Evolutionary conservation across 176 grass and related monocot genomes (phyloP), one percentile per base, ranked within the genome.

Genomic region (Lolium multiflorum): DNA sequence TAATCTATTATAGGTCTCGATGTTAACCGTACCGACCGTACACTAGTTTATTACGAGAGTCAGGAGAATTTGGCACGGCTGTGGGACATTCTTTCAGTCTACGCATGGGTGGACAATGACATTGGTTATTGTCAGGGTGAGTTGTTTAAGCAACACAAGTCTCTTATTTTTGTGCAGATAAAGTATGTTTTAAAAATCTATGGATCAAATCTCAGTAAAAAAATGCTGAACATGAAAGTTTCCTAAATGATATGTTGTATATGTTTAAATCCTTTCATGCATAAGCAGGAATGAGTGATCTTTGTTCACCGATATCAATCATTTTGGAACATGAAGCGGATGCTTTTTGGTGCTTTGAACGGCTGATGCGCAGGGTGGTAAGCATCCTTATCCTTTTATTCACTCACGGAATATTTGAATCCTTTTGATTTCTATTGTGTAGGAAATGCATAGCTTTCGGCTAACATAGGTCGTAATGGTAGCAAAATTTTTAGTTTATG

Each of bases 271-370:
- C 21, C 43, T 76, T 21, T 78, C 37, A 61, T 91, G 62, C 87
- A 26, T 88, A 64, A 85, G 41, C 87, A 98, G 96, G 96, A 87
- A 98, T 98, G 96, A 96, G 93, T 81, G 96, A 98, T 91, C 90
- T 98, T 89, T 96, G 93, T 88, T 98, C 96, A 79, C 96, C 93
- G 76, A 96, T 98, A 86, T 89, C 94, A 44, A 88, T 98, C 52
- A 72, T 98, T 83, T 21, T 98, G 79, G 96, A 98, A 87, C 93
- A 98, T 81, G 96, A 98, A 91, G 96, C 96, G 41, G 92, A 98
- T 88, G 96, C 93, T 49, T 98, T 98, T 92, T 98, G 96, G 96
- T 98, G 96, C 88, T 98, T 98, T 88, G 93, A 98, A 84, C 93
- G 86, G 72, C 92, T 98, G 37, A 98, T 96, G 96, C 96, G 96